Conservation (phyloP, 2,329 filamentous ascomycete species). For the Sporothrix mexicana region DNA sequence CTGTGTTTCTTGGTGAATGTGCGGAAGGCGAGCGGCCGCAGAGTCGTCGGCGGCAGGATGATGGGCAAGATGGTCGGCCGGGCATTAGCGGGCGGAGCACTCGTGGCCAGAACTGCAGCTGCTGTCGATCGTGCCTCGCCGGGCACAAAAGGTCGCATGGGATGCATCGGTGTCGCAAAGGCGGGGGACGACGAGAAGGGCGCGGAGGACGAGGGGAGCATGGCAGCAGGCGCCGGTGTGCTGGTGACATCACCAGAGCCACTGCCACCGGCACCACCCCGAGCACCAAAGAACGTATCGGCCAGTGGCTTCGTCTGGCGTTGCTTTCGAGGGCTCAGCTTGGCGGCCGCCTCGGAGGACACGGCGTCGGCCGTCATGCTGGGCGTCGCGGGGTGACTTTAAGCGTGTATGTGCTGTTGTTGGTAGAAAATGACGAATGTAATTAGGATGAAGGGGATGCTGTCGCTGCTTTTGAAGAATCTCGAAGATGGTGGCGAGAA, state of each 20-base stretch:
- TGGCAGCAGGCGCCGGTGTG: conserved; percentile 38
- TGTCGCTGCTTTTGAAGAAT: background rate
- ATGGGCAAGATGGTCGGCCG: conserved; percentile 76
- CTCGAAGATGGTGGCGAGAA: background rate
- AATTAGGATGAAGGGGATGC: no score
- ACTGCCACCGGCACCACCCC: background rate
- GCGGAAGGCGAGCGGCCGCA: conserved; percentile 89
- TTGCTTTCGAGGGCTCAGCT: conserved; percentile 41
- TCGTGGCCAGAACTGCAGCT: conserved; percentile 82
- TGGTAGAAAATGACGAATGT: background rate
- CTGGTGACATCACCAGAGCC: conserved; percentile 43
- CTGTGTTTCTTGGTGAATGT: conserved; percentile 98
- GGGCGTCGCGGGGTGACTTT: background rate
- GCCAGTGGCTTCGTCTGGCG: conserved; percentile 43
- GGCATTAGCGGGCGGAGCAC: conserved; percentile 72
- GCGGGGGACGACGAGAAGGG: conserved; percentile 89
- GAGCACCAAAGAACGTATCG: conserved; percentile 48
- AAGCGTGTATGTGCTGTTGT: background rate
- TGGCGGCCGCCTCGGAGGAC: conserved; percentile 33
- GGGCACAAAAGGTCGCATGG: conserved; percentile 68
- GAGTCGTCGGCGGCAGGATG: conserved; percentile 81
- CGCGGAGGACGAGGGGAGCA: conserved; percentile 53
- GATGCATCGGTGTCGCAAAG: conserved; percentile 85
- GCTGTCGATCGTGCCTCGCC: conserved; percentile 63
- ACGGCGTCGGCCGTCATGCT: conserved; percentile 39